Base-by-base conservation (phyloP, 108 stramenopile species). In the Stephanodiscus minutulus region DNA sequence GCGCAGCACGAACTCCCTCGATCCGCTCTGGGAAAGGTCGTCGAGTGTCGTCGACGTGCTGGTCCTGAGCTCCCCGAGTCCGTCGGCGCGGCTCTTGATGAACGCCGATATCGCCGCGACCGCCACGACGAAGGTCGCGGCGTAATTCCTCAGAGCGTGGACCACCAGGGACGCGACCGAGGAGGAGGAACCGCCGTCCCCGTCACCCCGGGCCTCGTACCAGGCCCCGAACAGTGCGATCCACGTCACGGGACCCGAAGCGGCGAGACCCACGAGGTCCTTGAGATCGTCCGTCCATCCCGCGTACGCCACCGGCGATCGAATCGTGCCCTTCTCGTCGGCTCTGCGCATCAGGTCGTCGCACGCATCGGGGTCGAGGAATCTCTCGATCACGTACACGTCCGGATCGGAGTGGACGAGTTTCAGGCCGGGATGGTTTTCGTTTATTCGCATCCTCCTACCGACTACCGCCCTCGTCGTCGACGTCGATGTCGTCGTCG, bases 211-310 rank as follows among this genome's bases (percentile, higher is more conserved):
- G 20, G 59, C 64, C 68, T 88, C 87, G 41, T 79, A 71, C 87
- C 87, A 91, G 1, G 87, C 87, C 39, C 49, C 64, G 3, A 84
- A 28, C 24, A 92, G 69, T 0, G 87, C 74, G 31, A 88, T 27
- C 91, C 91, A 92, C 17, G 86, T 74, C 8, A 89, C 87, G 31
- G 91, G 91, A 35, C 91, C 91, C 21, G 86, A 83, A 12, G 86
- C 87, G 6, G 87, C 83, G 7, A 88, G 53, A 60, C 86, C 88
- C 9, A 87, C 58, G 43, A 92, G 65, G 46, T 92, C 91, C 76
- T 83, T 86, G 54, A 88, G 61, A 43, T 92, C 91, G 10, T 85
- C 72, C 17, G 86, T 88, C 88, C 88, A 89, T 8, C 91, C 91
- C 12, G 87, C 90, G 68, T 91, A 91, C 22, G 87, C 91, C 18